Conservation (phyloP, 495 filamentous ascomycete genomes). For the Peziza echinospora region DNA sequence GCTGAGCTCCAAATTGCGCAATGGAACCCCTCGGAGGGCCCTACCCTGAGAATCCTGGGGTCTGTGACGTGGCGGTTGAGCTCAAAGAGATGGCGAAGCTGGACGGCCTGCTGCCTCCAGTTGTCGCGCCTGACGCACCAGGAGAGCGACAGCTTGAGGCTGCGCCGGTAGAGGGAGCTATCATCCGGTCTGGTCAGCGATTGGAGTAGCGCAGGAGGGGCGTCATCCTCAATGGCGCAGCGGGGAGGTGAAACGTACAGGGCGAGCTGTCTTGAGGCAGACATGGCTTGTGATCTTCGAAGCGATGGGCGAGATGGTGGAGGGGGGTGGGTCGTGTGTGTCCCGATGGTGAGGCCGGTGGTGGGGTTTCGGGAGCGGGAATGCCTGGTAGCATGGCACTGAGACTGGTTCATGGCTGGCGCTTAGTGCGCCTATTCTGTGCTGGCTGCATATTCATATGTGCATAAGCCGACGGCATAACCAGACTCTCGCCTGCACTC, state of each 20-base stretch:
- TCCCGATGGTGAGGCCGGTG: too few species aligned
- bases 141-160: slow-evolving; percentile 77
- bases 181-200: slow-evolving; percentile 1
- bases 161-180: slow-evolving; percentile 83
- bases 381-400: too few species aligned
- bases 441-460: too few species aligned
- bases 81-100: slow-evolving; percentile 89
- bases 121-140: slow-evolving; percentile 79
- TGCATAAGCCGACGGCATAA: too few species aligned
- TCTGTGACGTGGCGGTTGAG: slow-evolving; percentile 73
- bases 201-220: not conserved
- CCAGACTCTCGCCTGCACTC: too few species aligned
- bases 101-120: slow-evolving; percentile 88
- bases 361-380: too few species aligned
- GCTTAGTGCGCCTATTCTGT: too few species aligned
- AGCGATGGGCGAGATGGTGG: too few species aligned
- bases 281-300: not conserved
- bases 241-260: slow-evolving; percentile 12
- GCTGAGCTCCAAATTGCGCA: slow-evolving; percentile 1
- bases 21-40: slow-evolving; percentile 3
- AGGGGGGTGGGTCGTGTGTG: too few species aligned
- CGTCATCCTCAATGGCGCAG: not conserved
- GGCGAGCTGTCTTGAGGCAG: slow-evolving; percentile 15
- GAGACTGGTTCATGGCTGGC: too few species aligned
- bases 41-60: slow-evolving; percentile 69